Percentiles rank a stretch among this genome's conserved stretches.
phyloP scores from a whole-genome alignment of 495 filamentous ascomycete species.

The Talaromyces adpressus region DNA sequence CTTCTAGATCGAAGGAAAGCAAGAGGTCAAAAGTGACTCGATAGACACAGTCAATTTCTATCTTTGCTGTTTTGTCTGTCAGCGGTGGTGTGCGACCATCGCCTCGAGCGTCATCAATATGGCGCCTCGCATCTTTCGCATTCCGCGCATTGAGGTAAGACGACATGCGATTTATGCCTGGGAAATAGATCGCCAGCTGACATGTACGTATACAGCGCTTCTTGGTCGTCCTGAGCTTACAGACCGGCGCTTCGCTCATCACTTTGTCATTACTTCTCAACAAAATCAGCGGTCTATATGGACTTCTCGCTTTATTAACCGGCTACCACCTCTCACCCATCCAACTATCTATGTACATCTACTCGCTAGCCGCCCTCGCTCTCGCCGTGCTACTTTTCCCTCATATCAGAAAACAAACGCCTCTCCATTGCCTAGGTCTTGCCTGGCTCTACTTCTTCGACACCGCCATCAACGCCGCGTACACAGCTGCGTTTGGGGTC shows the following conservation, averaged over 20 bases:
- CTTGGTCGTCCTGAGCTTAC: constrained; percentile 76
- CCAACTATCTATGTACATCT: constrained; percentile 76
- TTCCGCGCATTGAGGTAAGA: constrained; percentile 53
- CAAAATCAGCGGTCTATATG: constrained; percentile 82
- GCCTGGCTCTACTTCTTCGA: constrained; percentile 78
- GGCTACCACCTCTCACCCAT: constrained; percentile 60
- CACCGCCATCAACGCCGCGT: constrained; percentile 65
- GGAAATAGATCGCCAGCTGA: neutral
- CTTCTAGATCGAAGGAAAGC: neutral
- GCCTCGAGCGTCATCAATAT: constrained; percentile 26
- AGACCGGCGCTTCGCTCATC: constrained; percentile 76
- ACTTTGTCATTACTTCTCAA: constrained; percentile 75
- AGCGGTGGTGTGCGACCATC: constrained; percentile 8
- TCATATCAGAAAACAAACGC: constrained; percentile 61
- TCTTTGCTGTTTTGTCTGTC: neutral
- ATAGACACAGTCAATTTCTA: neutral
- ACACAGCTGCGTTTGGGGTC: constrained; percentile 70
- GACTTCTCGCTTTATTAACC: constrained; percentile 77
- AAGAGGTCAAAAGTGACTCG: neutral
- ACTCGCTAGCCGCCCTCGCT: constrained; percentile 63
- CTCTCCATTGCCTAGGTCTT: constrained; percentile 61
- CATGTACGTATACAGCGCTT: constrained; percentile 49
- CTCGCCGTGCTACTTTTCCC: constrained; percentile 56
- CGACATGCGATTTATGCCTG: neutral
- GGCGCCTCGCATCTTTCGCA: constrained; percentile 46